These are phyloP conservation scores for Globomyces sp. DNA, from an alignment of 371 early-diverging fungal species.

Conservation along the genomic window DNA sequence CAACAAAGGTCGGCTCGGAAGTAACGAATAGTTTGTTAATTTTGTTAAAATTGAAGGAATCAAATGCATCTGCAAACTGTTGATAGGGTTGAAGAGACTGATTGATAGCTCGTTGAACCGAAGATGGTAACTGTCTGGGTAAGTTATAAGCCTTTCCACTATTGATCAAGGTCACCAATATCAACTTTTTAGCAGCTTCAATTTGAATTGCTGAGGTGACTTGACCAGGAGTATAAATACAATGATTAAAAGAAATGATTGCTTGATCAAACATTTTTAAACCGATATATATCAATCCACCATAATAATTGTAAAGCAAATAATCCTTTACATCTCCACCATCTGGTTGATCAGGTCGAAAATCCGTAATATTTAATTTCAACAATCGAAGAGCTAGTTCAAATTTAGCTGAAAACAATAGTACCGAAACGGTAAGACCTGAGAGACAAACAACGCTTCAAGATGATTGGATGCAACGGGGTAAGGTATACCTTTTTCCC, in stretches of 20 bases:
- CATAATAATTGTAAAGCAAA: conserved; percentile 77
- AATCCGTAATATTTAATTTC: too few relatives aligned
- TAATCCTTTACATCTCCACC: conserved; percentile 49
- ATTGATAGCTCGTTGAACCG: conserved; percentile 53
- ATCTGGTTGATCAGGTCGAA: neutral
- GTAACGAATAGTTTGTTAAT: conserved; percentile 42
- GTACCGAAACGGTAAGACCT: too few relatives aligned
- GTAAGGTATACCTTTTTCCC: too few relatives aligned
- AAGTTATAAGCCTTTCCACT: conserved; percentile 46
- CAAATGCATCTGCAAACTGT: conserved; percentile 61
- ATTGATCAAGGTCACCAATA: conserved; percentile 61
- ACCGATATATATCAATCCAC: conserved; percentile 68
- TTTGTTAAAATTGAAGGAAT: conserved; percentile 36
- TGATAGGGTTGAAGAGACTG: conserved; percentile 49
- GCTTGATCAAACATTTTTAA: conserved; percentile 67
- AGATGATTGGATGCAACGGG: too few relatives aligned
- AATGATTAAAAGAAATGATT: conserved; percentile 53
- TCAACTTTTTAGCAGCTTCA: conserved; percentile 70
- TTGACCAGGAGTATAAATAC: conserved; percentile 58
- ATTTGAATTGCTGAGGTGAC: conserved; percentile 73
- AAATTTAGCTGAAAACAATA: too few relatives aligned
- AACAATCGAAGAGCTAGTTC: too few relatives aligned
- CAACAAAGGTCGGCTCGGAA: conserved; percentile 28
- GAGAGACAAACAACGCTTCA: too few relatives aligned
- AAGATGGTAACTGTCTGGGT: conserved; percentile 52